phyloP scores from a whole-genome alignment of 1,284 basidiomycete species.

The Termitomyces sp. region DNA sequence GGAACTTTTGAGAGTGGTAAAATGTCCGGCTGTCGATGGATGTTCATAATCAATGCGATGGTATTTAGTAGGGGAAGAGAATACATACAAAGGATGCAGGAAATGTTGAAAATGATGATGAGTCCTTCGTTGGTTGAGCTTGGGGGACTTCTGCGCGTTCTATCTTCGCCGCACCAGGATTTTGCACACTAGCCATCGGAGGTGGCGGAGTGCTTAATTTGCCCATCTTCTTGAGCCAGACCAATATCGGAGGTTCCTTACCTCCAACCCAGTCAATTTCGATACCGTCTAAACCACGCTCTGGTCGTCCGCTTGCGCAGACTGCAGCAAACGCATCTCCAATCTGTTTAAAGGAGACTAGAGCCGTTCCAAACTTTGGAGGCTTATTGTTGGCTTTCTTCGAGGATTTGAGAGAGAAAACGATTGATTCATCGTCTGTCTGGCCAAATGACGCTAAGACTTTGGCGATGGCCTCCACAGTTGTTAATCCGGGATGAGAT shows the following conservation, averaged over 20 bases:
- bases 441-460: slow-evolving; percentile 59
- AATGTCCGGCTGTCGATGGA: slow-evolving; percentile 25
- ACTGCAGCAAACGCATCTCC: slow-evolving; percentile 70
- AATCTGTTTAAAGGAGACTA: slow-evolving; percentile 71
- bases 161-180: background rate
- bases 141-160: slow-evolving; percentile 26
- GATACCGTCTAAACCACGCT: slow-evolving; percentile 48
- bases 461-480: slow-evolving; percentile 41
- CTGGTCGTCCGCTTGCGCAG: slow-evolving; percentile 49
- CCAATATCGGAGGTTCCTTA: slow-evolving; percentile 69
- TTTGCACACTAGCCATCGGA: slow-evolving; percentile 1
- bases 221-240: slow-evolving; percentile 69
- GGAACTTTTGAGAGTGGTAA: slow-evolving; percentile 23
- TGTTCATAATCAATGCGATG: slow-evolving; percentile 2
- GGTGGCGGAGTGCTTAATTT: slow-evolving; percentile 41
- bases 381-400: slow-evolving; percentile 51
- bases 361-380: slow-evolving; percentile 60
- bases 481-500: slow-evolving; percentile 51
- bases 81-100: slow-evolving; percentile 53
- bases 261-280: slow-evolving; percentile 68
- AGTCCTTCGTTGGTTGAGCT: slow-evolving; percentile 22
- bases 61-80: background rate
- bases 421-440: slow-evolving; percentile 57
- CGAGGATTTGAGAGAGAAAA: slow-evolving; percentile 57
- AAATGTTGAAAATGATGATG: slow-evolving; percentile 46